Conservation (phyloP, 768 basidiomycete species). For the Macrolepiota albuminosa region DNA sequence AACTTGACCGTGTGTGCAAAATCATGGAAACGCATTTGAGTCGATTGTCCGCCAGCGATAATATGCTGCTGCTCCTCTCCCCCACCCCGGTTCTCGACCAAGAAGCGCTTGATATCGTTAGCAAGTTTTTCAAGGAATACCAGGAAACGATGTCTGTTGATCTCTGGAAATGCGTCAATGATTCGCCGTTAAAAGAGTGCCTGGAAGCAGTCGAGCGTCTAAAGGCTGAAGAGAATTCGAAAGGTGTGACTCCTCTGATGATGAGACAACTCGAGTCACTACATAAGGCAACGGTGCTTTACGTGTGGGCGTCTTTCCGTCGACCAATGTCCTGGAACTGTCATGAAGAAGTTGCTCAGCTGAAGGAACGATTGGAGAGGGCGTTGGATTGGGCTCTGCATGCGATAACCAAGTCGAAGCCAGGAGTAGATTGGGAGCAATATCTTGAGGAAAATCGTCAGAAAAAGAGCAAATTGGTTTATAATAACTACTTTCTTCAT, state of each 20-base stretch:
- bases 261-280: slow-evolving; percentile 55
- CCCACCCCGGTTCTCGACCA: slow-evolving; percentile 52
- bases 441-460: not conserved
- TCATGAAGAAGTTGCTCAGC: slow-evolving; percentile 37
- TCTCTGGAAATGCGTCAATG: slow-evolving; percentile 30
- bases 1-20: slow-evolving; percentile 24
- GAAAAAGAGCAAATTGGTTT: not conserved
- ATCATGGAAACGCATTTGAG: slow-evolving; percentile 38
- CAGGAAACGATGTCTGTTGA: slow-evolving; percentile 35
- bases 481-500: not conserved
- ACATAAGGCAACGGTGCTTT: slow-evolving; percentile 72
- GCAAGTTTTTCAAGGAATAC: slow-evolving; percentile 39
- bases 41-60: slow-evolving; percentile 40
- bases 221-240: slow-evolving; percentile 10
- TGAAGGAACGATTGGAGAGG: slow-evolving; percentile 62
- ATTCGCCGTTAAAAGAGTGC: slow-evolving; percentile 31
- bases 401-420: slow-evolving; percentile 27
- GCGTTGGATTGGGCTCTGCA: slow-evolving; percentile 62
- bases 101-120: slow-evolving; percentile 26
- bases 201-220: slow-evolving; percentile 41
- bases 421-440: not conserved
- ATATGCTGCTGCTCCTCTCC: slow-evolving; percentile 40
- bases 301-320: slow-evolving; percentile 82
- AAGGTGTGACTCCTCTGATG: slow-evolving; percentile 9
- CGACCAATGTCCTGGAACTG: slow-evolving; percentile 63